Percentiles rank a stretch among this genome's conserved stretches.
These are phyloP conservation scores for Syzygium syzygioides DNA, from an alignment of 441 rosid species.

Conservation along the genomic window DNA sequence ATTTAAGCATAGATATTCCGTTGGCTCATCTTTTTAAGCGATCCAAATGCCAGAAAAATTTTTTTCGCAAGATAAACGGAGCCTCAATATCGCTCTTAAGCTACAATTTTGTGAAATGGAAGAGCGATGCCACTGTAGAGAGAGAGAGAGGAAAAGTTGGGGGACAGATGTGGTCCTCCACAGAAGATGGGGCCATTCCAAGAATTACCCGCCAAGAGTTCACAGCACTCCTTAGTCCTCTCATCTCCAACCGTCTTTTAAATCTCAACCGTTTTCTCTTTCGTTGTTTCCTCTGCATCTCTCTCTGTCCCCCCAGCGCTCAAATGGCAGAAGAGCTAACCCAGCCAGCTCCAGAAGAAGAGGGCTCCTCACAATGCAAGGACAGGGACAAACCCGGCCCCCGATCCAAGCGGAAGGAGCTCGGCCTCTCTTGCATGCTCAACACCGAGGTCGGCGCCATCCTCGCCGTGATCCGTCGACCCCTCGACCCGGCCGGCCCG, in stretches of 20 bases:
- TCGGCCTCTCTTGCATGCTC: constrained; percentile 82
- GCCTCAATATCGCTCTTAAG: not conserved
- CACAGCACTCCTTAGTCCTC: not conserved
- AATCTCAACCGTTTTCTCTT: constrained; percentile 15
- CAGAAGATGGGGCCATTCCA: not conserved
- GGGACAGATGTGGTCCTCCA: not conserved
- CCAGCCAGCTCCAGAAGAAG: not conserved
- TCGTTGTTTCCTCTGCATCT: not conserved
- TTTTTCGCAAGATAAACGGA: not conserved
- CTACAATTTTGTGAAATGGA: not conserved
- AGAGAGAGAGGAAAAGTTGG: not conserved
- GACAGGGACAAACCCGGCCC: not conserved
- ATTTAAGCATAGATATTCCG: not conserved
- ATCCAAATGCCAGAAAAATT: not conserved
- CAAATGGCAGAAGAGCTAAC: not conserved
- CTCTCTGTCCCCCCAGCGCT: not conserved
- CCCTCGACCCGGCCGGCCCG: constrained; percentile 26
- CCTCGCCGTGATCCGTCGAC: constrained; percentile 71
- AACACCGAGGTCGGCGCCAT: constrained; percentile 90
- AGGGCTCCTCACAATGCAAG: not conserved
- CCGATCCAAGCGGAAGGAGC: constrained; percentile 44
- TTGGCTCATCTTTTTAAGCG: not conserved
- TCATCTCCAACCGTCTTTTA: not conserved
- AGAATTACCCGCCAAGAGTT: not conserved
- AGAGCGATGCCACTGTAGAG: not conserved